These are phyloP conservation scores for Helianthus annuus DNA, from an alignment of 129 eudicot species.

Conservation along the genomic window HanXRQr2.0-SUNRISE NC_035438.2:142606197-142606696, in stretches of 20 bases:
- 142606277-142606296: conserved; percentile 56
- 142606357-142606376: not conserved
- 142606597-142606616: not conserved
- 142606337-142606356: conserved; percentile 6
- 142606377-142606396: not conserved
- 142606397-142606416: not conserved
- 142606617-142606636: not conserved
- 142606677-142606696: not conserved
- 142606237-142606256: conserved; percentile 85
- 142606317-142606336: not conserved
- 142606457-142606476: not conserved
- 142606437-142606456: not conserved
- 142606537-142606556: not conserved
- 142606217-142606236: conserved; percentile 94
- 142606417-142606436: conserved; percentile 4
- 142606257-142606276: conserved; percentile 93
- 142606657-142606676: not conserved
- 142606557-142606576: too few relatives aligned
- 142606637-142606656: not conserved
- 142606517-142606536: not conserved
- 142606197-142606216: conserved; percentile 91
- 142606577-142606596: too few relatives aligned
- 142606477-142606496: not conserved
- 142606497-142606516: not conserved
- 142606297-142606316: not conserved